Evolutionary conservation across 768 basidiomycete genomes (phyloP).

Genomic region (Leccinellum luteum): DNA sequence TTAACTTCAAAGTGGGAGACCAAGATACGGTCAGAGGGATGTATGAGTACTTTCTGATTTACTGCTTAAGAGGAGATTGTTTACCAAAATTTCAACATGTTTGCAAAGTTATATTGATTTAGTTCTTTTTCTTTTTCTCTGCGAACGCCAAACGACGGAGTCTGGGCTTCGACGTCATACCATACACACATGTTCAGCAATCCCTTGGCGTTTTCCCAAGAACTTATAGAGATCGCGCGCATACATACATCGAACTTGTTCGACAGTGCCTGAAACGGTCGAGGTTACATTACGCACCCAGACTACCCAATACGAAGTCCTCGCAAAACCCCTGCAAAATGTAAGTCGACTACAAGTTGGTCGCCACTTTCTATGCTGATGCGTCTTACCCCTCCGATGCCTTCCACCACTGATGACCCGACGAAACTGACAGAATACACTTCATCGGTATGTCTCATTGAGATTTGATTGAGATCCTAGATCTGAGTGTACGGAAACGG

Average conservation of each 20-base stretch:
- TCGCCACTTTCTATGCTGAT: too few species aligned
- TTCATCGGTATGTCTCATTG: conserved; percentile 75
- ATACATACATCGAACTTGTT: too few species aligned
- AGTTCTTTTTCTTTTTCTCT: too few species aligned
- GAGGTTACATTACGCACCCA: neutral
- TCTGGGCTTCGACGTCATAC: too few species aligned
- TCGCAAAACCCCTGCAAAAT: neutral
- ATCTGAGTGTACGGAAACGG: conserved; percentile 42
- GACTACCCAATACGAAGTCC: neutral
- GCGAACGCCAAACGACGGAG: too few species aligned
- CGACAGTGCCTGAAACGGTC: neutral
- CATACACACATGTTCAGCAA: neutral
- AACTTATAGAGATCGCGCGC: neutral
- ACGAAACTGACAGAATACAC: conserved; percentile 99
- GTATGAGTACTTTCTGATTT: too few species aligned
- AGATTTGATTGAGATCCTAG: conserved; percentile 70
- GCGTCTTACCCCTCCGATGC: conserved; percentile 90
- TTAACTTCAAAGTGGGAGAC: too few species aligned
- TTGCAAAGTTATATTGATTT: too few species aligned
- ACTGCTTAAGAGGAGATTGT: too few species aligned
- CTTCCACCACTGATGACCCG: conserved; percentile 96
- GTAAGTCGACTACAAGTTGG: conserved; percentile 37
- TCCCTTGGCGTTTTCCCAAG: too few species aligned
- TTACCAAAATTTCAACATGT: too few species aligned
- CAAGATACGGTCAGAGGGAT: too few species aligned